A percentile compares a stretch with the other conserved stretches of the same genome.
These are phyloP conservation scores for Ganoderma multipileum DNA, from an alignment of 1,284 basidiomycete genomes.

Conservation along the genomic window DNA sequence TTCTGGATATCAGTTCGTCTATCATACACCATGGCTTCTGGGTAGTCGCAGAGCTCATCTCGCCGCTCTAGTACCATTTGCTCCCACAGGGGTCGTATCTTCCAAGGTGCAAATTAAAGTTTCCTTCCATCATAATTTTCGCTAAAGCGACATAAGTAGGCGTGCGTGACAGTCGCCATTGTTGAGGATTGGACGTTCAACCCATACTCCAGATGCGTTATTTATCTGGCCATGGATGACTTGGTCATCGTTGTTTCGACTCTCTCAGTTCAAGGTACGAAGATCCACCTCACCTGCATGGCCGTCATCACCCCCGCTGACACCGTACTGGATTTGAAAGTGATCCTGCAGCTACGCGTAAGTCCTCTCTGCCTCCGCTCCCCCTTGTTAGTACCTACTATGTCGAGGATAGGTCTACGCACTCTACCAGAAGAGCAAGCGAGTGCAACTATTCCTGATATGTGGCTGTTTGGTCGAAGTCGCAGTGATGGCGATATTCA, in stretches of 20 bases:
- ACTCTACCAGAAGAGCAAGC: conserved; percentile 32
- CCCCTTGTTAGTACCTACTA: not conserved
- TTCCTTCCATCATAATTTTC: not conserved
- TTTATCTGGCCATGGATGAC: conserved; percentile 31
- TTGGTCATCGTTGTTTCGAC: conserved; percentile 29
- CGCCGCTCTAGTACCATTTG: conserved; percentile 20
- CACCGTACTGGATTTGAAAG: not conserved
- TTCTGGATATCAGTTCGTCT: conserved; percentile 21
- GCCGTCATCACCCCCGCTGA: not conserved
- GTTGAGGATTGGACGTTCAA: not conserved
- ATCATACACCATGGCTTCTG: too few relatives aligned
- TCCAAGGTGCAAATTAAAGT: conserved; percentile 6
- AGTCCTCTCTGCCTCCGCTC: not conserved
- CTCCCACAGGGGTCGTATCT: conserved; percentile 14
- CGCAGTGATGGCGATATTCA: conserved; percentile 31
- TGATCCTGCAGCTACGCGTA: not conserved
- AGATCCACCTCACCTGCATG: not conserved
- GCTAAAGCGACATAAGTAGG: not conserved
- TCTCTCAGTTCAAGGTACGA: conserved; percentile 29
- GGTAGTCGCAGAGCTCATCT: not conserved
- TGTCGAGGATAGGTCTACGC: conserved; percentile 34
- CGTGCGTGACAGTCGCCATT: not conserved
- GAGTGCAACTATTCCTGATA: conserved; percentile 28
- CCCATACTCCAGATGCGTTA: conserved; percentile 25
- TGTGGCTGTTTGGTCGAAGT: conserved; percentile 29